A percentile compares a stretch with the other conserved stretches of the same genome.
These are phyloP conservation scores for Solanum stenotomum DNA, from an alignment of 257 asterid species.

Conservation along the genomic window DNA sequence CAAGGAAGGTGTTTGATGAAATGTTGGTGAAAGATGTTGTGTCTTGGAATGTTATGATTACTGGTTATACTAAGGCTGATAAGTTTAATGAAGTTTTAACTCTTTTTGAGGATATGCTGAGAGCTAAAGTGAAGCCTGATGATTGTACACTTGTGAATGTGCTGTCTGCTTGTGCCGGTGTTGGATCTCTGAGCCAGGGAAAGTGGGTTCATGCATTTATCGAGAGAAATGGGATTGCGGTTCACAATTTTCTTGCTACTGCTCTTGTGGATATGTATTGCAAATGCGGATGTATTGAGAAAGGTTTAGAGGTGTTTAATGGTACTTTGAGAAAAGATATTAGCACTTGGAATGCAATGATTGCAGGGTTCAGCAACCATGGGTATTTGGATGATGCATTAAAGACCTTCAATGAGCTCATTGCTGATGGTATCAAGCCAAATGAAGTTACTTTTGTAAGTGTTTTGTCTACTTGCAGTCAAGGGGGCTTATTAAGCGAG, in stretches of 20 bases:
- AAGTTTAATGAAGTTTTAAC: conserved; percentile 8
- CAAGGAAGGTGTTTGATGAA: conserved; percentile 22
- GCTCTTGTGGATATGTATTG: conserved; percentile 38
- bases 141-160: conserved; percentile 25
- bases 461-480: conserved; percentile 33
- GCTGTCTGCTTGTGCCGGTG: conserved; percentile 28
- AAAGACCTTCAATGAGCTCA: conserved; percentile 16
- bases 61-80: conserved; percentile 20
- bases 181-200: conserved; percentile 25
- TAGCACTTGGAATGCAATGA: conserved; percentile 37
- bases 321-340: conserved; percentile 14
- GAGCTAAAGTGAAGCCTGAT: conserved; percentile 19
- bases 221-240: conserved; percentile 7
- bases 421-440: conserved; percentile 16
- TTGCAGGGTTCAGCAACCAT: conserved; percentile 30
- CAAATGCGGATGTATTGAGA: conserved; percentile 31
- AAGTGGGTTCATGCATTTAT: conserved; percentile 25
- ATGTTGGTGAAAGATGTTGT: conserved; percentile 25
- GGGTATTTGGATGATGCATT: conserved; percentile 22
- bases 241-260: conserved; percentile 23
- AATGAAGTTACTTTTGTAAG: conserved; percentile 27
- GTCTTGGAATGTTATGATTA: conserved; percentile 31
- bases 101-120: conserved; percentile 24
- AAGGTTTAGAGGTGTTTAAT: conserved; percentile 18
- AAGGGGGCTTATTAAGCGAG: conserved; percentile 21